Evolutionary conservation across 2,329 filamentous ascomycete genomes (phyloP).

Genomic region (Aspergillus proliferans): DNA sequence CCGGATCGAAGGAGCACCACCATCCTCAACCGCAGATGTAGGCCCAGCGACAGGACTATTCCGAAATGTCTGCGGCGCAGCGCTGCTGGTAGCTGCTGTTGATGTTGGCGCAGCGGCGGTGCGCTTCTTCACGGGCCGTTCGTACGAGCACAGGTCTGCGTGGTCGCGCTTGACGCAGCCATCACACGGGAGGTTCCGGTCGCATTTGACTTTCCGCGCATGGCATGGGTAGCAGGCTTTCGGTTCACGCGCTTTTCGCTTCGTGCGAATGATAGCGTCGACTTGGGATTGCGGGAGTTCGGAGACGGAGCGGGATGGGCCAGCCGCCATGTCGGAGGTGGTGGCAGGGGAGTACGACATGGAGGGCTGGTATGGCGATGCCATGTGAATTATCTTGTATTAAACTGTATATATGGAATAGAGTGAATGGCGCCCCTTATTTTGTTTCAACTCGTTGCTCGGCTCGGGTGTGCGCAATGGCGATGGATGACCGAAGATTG

Average conservation of each 20-base stretch:
- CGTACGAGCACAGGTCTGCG: constrained; percentile 44
- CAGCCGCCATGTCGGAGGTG: constrained; percentile 17
- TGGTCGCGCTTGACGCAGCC: constrained; percentile 46
- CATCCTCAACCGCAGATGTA: constrained; percentile 3
- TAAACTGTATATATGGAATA: neutral
- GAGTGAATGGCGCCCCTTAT: neutral
- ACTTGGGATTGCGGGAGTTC: constrained; percentile 42
- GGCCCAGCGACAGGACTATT: constrained; percentile 14
- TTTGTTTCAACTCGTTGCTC: neutral
- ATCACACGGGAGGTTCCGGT: constrained; percentile 44
- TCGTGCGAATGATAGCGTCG: constrained; percentile 43
- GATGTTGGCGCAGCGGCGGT: constrained; percentile 16
- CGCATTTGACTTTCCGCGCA: constrained; percentile 45
- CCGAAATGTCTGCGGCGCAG: constrained; percentile 15
- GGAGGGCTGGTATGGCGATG: constrained; percentile 25
- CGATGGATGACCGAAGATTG: neutral
- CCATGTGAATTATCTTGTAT: constrained; percentile 12
- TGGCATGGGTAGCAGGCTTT: constrained; percentile 44
- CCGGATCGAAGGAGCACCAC: constrained; percentile 16
- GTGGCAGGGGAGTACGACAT: constrained; percentile 25
- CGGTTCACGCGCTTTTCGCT: constrained; percentile 43
- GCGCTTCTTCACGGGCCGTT: constrained; percentile 43
- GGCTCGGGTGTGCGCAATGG: neutral
- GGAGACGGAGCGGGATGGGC: constrained; percentile 24
- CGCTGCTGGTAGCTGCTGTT: neutral